Conservation (phyloP, 129 eudicot species). For the Arctium minus region DNA sequence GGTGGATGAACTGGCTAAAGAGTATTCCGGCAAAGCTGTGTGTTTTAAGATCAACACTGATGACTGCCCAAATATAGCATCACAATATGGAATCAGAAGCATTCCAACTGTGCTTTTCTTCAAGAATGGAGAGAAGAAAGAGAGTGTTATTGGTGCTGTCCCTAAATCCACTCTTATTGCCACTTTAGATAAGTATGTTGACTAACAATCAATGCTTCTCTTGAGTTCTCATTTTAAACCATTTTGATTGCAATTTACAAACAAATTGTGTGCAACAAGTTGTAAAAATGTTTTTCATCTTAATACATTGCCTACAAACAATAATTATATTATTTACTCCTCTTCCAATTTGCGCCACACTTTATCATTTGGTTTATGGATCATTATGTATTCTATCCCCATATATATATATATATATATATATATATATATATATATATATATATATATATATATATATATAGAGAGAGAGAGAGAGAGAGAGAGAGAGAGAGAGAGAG, state of each 20-base stretch:
- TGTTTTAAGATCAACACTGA: conserved; percentile 55
- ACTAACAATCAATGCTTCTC: neutral
- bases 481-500: no score
- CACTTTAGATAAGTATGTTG: conserved; percentile 47
- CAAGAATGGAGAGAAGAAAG: conserved; percentile 60
- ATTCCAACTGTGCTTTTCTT: conserved; percentile 55
- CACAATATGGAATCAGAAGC: conserved; percentile 46
- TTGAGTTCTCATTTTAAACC: neutral
- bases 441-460: no score
- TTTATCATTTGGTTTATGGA: neutral
- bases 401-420: no score
- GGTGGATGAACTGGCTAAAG: conserved; percentile 50
- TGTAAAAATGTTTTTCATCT: neutral
- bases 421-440: no score
- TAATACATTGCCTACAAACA: neutral
- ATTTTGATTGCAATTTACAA: neutral
- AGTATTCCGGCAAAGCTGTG: conserved; percentile 39
- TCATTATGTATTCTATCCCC: no score
- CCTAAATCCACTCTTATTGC: conserved; percentile 47
- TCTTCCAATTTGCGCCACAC: neutral
- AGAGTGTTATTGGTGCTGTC: conserved; percentile 46
- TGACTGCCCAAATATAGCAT: conserved; percentile 46
- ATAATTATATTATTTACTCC: neutral
- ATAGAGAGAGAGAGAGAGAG: no score
- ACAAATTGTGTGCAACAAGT: neutral